Conservation (phyloP, 202 grass and related monocot species). For the Panicum hallii region DNA sequence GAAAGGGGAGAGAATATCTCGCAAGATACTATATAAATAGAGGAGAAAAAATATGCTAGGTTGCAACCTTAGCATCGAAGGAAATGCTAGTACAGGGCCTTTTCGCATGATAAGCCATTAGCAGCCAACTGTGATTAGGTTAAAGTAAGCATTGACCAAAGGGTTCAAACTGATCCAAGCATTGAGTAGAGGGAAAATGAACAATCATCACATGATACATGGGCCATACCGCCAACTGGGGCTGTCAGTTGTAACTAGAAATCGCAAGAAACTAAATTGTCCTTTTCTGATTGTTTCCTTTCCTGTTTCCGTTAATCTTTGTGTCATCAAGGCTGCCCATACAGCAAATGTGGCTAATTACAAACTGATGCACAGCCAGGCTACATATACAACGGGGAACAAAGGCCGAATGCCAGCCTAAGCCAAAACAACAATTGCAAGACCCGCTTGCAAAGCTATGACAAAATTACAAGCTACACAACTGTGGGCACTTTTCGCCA, state of each 20-base stretch:
- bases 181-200: background rate
- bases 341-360: slow-evolving; percentile 54
- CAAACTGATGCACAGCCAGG: slow-evolving; percentile 49
- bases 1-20: background rate
- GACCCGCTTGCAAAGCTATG: slow-evolving; percentile 27
- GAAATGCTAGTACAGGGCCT: background rate
- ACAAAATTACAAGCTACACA: slow-evolving; percentile 42
- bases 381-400: slow-evolving; percentile 50
- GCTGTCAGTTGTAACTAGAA: background rate
- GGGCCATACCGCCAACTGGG: background rate
- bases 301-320: background rate
- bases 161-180: background rate
- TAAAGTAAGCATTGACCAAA: background rate
- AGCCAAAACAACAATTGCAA: slow-evolving; percentile 37
- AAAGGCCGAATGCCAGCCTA: slow-evolving; percentile 16
- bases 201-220: background rate
- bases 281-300: slow-evolving; percentile 1
- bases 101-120: background rate
- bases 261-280: background rate
- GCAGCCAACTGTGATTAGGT: background rate
- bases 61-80: slow-evolving; percentile 16
- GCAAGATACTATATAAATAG: background rate
- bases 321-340: slow-evolving; percentile 18
- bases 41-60: background rate
- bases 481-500: slow-evolving; percentile 31